Evolutionary conservation across 306 rosid species (phyloP).

Genomic region (Begonia loranthoides): DNA sequence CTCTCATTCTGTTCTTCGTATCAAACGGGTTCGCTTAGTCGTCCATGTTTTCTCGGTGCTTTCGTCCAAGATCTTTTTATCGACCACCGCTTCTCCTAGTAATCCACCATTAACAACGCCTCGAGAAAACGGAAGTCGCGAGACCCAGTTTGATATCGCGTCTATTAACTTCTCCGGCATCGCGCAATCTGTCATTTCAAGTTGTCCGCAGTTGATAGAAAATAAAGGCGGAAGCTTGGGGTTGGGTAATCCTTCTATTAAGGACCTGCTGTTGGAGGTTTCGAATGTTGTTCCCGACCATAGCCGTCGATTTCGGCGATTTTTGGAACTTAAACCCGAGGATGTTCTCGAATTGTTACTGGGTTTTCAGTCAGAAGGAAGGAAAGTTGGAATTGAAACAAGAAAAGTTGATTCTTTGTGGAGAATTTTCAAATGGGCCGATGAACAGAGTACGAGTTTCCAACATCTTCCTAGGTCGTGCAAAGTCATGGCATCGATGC

Average conservation of each 20-base stretch:
- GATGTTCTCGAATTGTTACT: slow-evolving; percentile 39
- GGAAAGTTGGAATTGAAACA: slow-evolving; percentile 16
- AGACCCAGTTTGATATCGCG: slow-evolving; percentile 11
- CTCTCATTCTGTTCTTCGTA: slow-evolving; percentile 7
- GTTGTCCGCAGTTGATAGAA: slow-evolving; percentile 16
- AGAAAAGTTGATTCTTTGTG: slow-evolving; percentile 55
- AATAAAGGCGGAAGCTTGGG: slow-evolving; percentile 18
- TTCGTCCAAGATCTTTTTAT: slow-evolving; percentile 6
- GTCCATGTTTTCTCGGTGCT: slow-evolving; percentile 10
- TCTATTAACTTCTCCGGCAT: slow-evolving; percentile 28
- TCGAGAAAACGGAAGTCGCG: slow-evolving; percentile 4
- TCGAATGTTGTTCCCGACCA: slow-evolving; percentile 42
- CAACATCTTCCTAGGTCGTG: slow-evolving; percentile 32
- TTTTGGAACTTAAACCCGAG: slow-evolving; percentile 31
- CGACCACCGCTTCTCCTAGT: slow-evolving; percentile 6
- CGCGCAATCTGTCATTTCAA: slow-evolving; percentile 30
- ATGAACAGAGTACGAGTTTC: slow-evolving; percentile 15
- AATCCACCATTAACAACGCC: not conserved
- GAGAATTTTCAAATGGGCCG: slow-evolving; percentile 46
- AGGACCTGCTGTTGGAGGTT: slow-evolving; percentile 38
- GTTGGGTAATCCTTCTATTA: slow-evolving; percentile 28
- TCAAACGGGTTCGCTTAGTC: slow-evolving; percentile 21
- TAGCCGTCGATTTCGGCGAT: slow-evolving; percentile 49
- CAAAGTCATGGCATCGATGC: slow-evolving; percentile 61
- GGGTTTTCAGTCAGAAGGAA: slow-evolving; percentile 34